phyloP scores from a whole-genome alignment of 345 rosid species.

The Eucalyptus guilfoylei region DNA sequence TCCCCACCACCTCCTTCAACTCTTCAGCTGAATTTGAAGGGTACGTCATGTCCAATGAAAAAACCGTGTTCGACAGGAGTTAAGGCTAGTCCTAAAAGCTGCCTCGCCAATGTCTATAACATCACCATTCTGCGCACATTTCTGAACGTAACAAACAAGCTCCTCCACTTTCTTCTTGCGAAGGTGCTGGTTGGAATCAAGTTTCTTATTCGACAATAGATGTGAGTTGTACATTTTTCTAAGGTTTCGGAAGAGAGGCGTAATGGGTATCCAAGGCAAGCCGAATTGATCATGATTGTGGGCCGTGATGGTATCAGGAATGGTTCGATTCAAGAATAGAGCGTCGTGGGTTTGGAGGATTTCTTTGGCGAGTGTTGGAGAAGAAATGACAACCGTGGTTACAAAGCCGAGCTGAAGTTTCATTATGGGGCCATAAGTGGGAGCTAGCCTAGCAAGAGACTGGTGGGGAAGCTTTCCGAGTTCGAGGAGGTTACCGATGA shows the following conservation, averaged over 20 bases:
- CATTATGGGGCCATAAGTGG: constrained; percentile 18
- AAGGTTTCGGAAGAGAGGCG: constrained; percentile 13
- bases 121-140: not conserved
- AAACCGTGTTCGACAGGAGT: not conserved
- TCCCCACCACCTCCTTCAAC: not conserved
- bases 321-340: constrained; percentile 1
- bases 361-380: constrained; percentile 21
- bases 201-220: constrained; percentile 8
- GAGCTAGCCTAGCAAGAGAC: constrained; percentile 6
- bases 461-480: constrained; percentile 1
- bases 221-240: constrained; percentile 8
- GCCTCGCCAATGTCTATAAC: not conserved
- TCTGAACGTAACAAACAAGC: not conserved
- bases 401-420: constrained; percentile 2
- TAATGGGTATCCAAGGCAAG: constrained; percentile 18
- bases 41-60: constrained; percentile 2
- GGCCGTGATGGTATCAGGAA: constrained; percentile 8
- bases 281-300: constrained; percentile 9
- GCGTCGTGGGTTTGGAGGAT: constrained; percentile 25
- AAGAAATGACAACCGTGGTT: constrained; percentile 8
- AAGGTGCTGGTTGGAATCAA: constrained; percentile 12
- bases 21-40: not conserved
- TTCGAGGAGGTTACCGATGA: constrained; percentile 9
- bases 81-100: constrained; percentile 4
- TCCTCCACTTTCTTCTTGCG: not conserved